phyloP scores from a whole-genome alignment of 139 green algal genomes.

The Chlamydomonas incerta region DNA sequence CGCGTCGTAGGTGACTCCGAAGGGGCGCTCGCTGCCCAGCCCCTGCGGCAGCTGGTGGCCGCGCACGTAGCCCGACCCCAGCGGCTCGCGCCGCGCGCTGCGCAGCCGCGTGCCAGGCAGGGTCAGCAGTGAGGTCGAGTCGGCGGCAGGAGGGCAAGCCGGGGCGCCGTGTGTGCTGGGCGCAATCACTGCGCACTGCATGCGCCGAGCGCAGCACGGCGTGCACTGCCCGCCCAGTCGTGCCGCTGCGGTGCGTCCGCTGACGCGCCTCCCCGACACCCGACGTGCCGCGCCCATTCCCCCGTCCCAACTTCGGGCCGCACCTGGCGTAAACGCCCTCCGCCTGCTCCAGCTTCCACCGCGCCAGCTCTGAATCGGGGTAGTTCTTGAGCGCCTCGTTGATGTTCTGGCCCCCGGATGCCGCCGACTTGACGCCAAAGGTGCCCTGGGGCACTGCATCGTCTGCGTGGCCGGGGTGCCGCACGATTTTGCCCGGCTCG shows the following conservation, averaged over 20 bases:
- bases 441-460: constrained; percentile 58
- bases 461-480: constrained; percentile 59
- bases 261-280: no score
- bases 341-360: constrained; percentile 70
- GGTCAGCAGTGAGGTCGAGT: not conserved
- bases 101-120: not conserved
- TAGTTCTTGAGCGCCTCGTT: constrained; percentile 61
- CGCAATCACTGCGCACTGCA: no score
- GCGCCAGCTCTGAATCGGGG: constrained; percentile 66
- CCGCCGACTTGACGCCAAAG: constrained; percentile 62
- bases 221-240: no score
- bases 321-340: constrained; percentile 79
- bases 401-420: constrained; percentile 53
- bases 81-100: constrained; percentile 71
- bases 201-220: no score
- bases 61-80: constrained; percentile 65
- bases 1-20: constrained; percentile 66
- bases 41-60: constrained; percentile 72
- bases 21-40: constrained; percentile 64
- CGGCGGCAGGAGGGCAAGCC: no score
- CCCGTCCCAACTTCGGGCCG: no score
- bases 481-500: constrained; percentile 69
- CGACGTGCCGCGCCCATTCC: no score
- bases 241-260: no score
- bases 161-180: not conserved